These are phyloP conservation scores for Lentinula sp. DNA, from an alignment of 768 basidiomycete species.

Conservation along the genomic window DNA sequence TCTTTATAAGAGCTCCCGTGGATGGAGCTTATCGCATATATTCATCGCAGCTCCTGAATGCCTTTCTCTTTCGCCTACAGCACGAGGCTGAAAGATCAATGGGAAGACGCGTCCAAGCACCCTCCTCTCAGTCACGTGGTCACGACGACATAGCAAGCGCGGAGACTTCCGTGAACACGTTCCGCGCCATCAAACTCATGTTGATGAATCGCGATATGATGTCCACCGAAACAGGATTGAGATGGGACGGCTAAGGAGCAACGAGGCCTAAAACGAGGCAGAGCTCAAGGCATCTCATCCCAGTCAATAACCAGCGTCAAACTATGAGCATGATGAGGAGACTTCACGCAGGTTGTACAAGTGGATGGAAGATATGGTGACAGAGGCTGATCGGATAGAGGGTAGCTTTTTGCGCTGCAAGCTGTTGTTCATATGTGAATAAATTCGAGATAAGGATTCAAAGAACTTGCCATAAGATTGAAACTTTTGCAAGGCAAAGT, in stretches of 20 bases:
- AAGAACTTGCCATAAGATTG: too few species aligned
- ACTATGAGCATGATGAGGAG: background rate
- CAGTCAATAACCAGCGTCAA: background rate
- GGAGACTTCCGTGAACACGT: background rate
- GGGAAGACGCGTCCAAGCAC: background rate
- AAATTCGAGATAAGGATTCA: too few species aligned
- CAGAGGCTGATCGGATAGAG: too few species aligned
- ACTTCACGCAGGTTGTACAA: background rate
- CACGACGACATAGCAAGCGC: slow-evolving; percentile 1
- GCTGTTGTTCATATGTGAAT: too few species aligned
- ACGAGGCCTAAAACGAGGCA: background rate
- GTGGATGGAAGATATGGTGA: too few species aligned
- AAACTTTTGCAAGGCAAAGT: too few species aligned
- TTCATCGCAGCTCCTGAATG: background rate
- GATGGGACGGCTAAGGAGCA: background rate
- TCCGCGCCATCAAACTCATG: background rate
- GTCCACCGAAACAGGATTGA: background rate
- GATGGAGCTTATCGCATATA: background rate
- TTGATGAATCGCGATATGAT: background rate
- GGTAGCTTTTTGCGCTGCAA: too few species aligned
- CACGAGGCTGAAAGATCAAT: background rate
- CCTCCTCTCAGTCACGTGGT: background rate
- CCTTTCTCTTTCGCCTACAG: background rate
- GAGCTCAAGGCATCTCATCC: background rate
- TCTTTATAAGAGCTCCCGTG: background rate